Conservation (phyloP, 371 early-diverging fungal genomes). For the Synchytrium microbalum region DNA sequence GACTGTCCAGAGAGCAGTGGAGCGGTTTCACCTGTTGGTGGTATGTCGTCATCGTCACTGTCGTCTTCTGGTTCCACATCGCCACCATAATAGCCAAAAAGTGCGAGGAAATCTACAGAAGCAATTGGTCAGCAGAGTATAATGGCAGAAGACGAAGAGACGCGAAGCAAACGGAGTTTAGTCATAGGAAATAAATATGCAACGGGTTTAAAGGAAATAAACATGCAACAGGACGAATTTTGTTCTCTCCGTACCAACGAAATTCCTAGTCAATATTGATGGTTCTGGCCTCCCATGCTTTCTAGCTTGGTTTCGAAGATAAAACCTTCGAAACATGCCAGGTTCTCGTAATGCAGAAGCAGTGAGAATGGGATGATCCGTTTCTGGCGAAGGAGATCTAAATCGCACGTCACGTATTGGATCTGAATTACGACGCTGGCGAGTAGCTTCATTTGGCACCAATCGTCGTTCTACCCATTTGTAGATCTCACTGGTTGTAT, state of each 20-base stretch:
- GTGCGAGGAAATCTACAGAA: slow-evolving; percentile 88
- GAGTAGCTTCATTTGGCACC: slow-evolving; percentile 5
- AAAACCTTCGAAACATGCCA: slow-evolving; percentile 84
- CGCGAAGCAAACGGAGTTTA: too few relatives aligned
- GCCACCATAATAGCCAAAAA: slow-evolving; percentile 93
- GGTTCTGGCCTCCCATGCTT: neutral
- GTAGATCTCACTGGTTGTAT: slow-evolving; percentile 56
- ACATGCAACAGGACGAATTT: too few relatives aligned
- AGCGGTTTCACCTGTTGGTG: slow-evolving; percentile 8
- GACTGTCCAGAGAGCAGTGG: slow-evolving; percentile 13
- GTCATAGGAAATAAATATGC: too few relatives aligned
- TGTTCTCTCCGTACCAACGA: slow-evolving; percentile 42
- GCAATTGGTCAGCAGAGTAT: slow-evolving; percentile 77
- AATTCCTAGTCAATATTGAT: neutral
- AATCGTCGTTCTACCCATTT: slow-evolving; percentile 74
- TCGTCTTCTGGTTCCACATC: slow-evolving; percentile 80
- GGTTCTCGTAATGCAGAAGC: slow-evolving; percentile 40
- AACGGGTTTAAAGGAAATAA: too few relatives aligned
- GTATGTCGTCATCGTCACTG: slow-evolving; percentile 49
- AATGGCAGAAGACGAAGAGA: slow-evolving; percentile 44
- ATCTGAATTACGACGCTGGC: neutral
- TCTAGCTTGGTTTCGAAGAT: slow-evolving; percentile 64
- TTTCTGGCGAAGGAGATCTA: slow-evolving; percentile 57
- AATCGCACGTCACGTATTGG: slow-evolving; percentile 27
- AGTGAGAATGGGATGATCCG: slow-evolving; percentile 41